Conservation (phyloP, 805 yeast species). For the Yamadazyma nakazawae region DNA sequence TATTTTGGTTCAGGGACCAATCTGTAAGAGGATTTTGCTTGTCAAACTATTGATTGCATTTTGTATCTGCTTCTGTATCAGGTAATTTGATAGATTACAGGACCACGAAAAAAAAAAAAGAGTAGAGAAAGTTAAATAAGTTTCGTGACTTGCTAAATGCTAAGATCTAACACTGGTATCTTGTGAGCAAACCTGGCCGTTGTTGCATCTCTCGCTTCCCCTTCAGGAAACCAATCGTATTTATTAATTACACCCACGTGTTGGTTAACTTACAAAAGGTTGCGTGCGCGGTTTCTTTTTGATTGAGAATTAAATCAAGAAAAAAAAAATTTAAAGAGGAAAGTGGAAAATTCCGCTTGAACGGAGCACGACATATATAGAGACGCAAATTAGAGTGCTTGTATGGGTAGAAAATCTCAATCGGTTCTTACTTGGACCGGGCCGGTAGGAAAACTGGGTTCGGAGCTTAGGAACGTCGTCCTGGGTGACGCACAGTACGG, state of each 20-base stretch:
- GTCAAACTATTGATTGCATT: background rate
- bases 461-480: too few relatives aligned
- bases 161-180: background rate
- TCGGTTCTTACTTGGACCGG: too few relatives aligned
- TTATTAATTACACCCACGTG: conserved; percentile 8
- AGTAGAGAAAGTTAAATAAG: too few relatives aligned
- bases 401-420: too few relatives aligned
- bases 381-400: too few relatives aligned
- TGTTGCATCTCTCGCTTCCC: conserved; percentile 1
- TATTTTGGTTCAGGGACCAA: background rate
- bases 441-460: too few relatives aligned
- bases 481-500: too few relatives aligned
- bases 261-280: background rate
- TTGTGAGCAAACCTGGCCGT: background rate
- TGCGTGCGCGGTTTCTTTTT: background rate
- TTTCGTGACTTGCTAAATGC: too few relatives aligned
- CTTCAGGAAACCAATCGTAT: conserved; percentile 2
- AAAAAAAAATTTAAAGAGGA: too few relatives aligned
- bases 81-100: background rate
- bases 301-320: too few relatives aligned
- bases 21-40: background rate
- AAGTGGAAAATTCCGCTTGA: too few relatives aligned
- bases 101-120: background rate
- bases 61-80: background rate
- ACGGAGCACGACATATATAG: too few relatives aligned